Percentiles rank a stretch among this genome's conserved stretches.
phyloP scores from a whole-genome alignment of 2,329 filamentous ascomycete species.

The Sclerotinia subarctica region DNA sequence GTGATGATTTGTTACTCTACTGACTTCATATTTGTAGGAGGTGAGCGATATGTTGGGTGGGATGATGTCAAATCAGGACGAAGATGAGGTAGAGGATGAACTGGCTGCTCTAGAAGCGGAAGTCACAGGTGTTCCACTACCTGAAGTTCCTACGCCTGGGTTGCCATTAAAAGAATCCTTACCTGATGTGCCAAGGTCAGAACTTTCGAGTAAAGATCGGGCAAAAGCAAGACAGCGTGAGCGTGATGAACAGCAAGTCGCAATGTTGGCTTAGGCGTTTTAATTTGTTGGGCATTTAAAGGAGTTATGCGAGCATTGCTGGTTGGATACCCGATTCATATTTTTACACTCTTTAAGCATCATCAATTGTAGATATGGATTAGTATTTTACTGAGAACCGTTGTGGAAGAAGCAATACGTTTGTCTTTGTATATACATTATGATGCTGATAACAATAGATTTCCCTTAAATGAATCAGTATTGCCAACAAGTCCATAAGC shows the following conservation, averaged over 20 bases:
- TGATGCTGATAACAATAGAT: background rate
- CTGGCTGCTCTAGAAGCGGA: constrained; percentile 75
- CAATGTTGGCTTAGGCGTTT: constrained; percentile 35
- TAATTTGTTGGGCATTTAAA: constrained; percentile 29
- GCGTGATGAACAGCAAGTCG: constrained; percentile 31
- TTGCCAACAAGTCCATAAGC: background rate
- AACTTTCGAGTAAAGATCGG: constrained; percentile 29
- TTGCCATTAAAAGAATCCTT: constrained; percentile 27
- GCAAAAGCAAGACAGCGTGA: constrained; percentile 33
- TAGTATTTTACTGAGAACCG: background rate
- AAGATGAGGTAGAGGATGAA: constrained; percentile 97
- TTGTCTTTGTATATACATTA: background rate
- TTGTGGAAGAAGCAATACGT: background rate
- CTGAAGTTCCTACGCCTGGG: constrained; percentile 34
- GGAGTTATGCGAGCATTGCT: constrained; percentile 30
- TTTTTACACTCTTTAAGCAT: constrained; percentile 4
- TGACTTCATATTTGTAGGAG: constrained; percentile 55
- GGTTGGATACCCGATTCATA: constrained; percentile 29
- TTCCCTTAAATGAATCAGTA: background rate
- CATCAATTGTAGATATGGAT: constrained; percentile 8
- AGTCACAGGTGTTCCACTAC: constrained; percentile 42
- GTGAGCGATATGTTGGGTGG: constrained; percentile 87
- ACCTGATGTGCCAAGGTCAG: constrained; percentile 35
- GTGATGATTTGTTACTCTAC: background rate
- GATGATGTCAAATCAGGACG: constrained; percentile 88